phyloP scores from a whole-genome alignment of 768 basidiomycete genomes.

The Termitomyces sp. region DNA sequence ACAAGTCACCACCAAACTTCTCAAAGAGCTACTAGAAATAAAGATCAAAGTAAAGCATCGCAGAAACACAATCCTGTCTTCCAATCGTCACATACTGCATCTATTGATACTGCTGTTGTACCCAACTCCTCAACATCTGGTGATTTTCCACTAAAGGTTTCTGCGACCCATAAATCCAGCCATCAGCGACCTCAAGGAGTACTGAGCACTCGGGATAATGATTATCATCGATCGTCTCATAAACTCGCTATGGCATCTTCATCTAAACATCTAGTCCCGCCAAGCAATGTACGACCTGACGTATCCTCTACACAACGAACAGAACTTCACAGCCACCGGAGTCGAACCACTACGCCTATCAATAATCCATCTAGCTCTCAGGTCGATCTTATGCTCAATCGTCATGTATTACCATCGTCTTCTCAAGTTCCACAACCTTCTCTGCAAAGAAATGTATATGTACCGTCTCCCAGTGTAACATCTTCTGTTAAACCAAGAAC shows the following conservation, averaged over 20 bases:
- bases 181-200: neutral
- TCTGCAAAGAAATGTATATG: slow-evolving; percentile 6
- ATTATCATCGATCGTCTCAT: neutral
- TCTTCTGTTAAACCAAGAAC: neutral
- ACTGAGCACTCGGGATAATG: neutral
- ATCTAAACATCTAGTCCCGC: neutral
- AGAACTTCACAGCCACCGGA: neutral
- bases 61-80: neutral
- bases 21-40: neutral
- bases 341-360: neutral
- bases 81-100: neutral
- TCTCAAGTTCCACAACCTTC: slow-evolving; percentile 8
- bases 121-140: neutral
- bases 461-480: slow-evolving; percentile 7
- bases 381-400: neutral
- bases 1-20: neutral
- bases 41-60: slow-evolving; percentile 1
- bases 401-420: slow-evolving; percentile 4
- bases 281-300: neutral
- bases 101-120: neutral
- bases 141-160: neutral
- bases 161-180: neutral
- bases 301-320: neutral
- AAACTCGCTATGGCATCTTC: neutral
- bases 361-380: slow-evolving; percentile 1